Evolutionary conservation across 1,284 basidiomycete genomes (phyloP).

Genomic region (Baeospora myosura): DNA sequence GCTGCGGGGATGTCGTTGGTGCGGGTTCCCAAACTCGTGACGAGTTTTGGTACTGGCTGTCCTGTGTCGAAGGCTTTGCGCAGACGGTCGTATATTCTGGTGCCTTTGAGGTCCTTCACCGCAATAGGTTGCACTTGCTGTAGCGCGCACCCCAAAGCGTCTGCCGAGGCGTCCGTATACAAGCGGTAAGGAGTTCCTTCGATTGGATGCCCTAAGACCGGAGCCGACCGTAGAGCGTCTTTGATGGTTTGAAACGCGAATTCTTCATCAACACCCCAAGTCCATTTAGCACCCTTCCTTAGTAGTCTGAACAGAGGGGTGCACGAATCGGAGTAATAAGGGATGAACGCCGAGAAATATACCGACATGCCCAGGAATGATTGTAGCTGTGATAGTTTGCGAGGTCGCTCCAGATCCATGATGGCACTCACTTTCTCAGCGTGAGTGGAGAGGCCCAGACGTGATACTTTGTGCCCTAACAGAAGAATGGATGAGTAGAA

Average conservation of each 20-base stretch:
- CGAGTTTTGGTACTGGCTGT: not conserved
- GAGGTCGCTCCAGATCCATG: not conserved
- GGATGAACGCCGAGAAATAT: not conserved
- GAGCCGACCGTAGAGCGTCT: not conserved
- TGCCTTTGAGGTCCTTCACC: slow-evolving; percentile 1
- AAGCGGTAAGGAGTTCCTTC: not conserved
- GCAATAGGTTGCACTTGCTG: slow-evolving; percentile 4
- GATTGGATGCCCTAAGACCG: not conserved
- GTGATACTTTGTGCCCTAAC: no score
- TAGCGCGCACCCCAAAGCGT: not conserved
- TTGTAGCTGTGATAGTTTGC: not conserved
- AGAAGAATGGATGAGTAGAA: not conserved
- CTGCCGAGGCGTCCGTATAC: not conserved
- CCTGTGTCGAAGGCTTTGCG: not conserved
- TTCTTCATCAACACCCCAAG: not conserved
- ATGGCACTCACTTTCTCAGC: not conserved
- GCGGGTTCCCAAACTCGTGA: not conserved
- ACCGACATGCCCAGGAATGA: not conserved
- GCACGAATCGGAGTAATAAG: no score
- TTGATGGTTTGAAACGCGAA: not conserved
- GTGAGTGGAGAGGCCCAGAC: not conserved
- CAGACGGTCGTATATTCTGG: not conserved
- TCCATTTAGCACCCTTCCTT: not conserved
- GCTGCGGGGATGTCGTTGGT: not conserved
- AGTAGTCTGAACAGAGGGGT: not conserved